A percentile compares a stretch with the other conserved stretches of the same genome.
Evolutionary conservation across 140 eudicot genomes (phyloP).

Genomic region (Flaveria floridana): DNA sequence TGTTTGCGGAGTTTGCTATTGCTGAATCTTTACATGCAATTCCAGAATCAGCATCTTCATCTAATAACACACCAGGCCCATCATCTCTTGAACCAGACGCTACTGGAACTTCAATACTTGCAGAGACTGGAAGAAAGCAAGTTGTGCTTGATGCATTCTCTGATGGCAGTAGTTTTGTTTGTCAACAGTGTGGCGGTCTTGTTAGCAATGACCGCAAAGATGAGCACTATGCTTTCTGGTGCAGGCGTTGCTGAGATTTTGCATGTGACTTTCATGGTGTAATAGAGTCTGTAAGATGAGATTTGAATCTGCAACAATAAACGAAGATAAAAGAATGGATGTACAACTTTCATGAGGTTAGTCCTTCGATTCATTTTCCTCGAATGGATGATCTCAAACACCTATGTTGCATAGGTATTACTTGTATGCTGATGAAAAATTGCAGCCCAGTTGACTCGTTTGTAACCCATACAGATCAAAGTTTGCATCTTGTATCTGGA

Average conservation of each 20-base stretch:
- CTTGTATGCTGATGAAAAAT: background rate
- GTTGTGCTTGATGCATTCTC: slow-evolving; percentile 75
- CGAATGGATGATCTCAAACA: background rate
- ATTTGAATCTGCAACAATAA: slow-evolving; percentile 26
- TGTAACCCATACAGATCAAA: background rate
- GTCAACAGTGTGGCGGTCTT: slow-evolving; percentile 86
- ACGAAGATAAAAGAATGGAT: slow-evolving; percentile 12
- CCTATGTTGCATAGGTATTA: background rate
- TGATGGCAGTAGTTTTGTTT: slow-evolving; percentile 90
- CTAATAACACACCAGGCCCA: slow-evolving; percentile 5
- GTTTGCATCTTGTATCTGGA: slow-evolving; percentile 7
- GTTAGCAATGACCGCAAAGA: slow-evolving; percentile 76
- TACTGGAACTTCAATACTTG: slow-evolving; percentile 60
- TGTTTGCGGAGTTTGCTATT: slow-evolving; percentile 85
- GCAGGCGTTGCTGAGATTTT: slow-evolving; percentile 47
- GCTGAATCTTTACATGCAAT: slow-evolving; percentile 60
- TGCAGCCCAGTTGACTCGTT: slow-evolving; percentile 7
- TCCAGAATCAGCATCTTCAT: slow-evolving; percentile 36
- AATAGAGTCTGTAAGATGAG: slow-evolving; percentile 19
- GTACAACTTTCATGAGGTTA: slow-evolving; percentile 18
- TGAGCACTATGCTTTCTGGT: slow-evolving; percentile 83
- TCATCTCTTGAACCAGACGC: slow-evolving; percentile 45
- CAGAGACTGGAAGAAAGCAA: slow-evolving; percentile 73
- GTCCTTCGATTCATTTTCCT: background rate
- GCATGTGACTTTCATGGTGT: slow-evolving; percentile 27